These are phyloP conservation scores for Debaryomycetaceae sp. DNA, from an alignment of 1,139 yeast species.

Conservation along the genomic window DNA sequence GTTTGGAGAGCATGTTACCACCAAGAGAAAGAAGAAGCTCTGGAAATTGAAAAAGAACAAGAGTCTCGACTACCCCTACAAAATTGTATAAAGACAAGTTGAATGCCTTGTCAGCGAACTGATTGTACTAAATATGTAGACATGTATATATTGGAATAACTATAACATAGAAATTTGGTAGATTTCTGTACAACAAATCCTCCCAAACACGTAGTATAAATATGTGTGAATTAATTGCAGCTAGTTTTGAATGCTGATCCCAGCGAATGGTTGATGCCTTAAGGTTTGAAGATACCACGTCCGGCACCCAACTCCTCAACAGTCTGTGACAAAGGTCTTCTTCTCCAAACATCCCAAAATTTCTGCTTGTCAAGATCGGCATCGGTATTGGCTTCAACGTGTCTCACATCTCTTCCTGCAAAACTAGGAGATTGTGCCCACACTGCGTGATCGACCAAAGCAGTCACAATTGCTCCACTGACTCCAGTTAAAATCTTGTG, in stretches of 20 bases:
- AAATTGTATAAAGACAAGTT: conserved; percentile 16
- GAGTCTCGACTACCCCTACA: conserved; percentile 77
- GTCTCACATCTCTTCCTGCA: conserved; percentile 37
- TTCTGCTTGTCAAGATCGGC: conserved; percentile 52
- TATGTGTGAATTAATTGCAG: not conserved
- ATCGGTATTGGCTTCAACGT: conserved; percentile 33
- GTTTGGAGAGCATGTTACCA: conserved; percentile 79
- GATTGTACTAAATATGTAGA: not conserved
- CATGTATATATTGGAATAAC: not conserved
- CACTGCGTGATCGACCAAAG: conserved; percentile 37
- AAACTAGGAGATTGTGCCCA: conserved; percentile 45
- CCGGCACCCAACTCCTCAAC: conserved; percentile 72
- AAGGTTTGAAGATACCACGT: conserved; percentile 47
- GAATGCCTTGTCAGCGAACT: not conserved
- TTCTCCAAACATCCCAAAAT: conserved; percentile 79
- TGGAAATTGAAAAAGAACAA: conserved; percentile 85
- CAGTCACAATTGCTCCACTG: conserved; percentile 39
- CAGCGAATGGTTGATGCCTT: conserved; percentile 3
- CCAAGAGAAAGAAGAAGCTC: conserved; percentile 80
- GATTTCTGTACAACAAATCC: not conserved
- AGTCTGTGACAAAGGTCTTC: conserved; percentile 82
- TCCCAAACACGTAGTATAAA: not conserved
- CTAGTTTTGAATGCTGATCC: too few relatives aligned
- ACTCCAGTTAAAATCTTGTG: conserved; percentile 43
- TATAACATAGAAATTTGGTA: not conserved